Base-by-base conservation (phyloP, 768 basidiomycete species). In the Fomitopsis pulvina region DNA sequence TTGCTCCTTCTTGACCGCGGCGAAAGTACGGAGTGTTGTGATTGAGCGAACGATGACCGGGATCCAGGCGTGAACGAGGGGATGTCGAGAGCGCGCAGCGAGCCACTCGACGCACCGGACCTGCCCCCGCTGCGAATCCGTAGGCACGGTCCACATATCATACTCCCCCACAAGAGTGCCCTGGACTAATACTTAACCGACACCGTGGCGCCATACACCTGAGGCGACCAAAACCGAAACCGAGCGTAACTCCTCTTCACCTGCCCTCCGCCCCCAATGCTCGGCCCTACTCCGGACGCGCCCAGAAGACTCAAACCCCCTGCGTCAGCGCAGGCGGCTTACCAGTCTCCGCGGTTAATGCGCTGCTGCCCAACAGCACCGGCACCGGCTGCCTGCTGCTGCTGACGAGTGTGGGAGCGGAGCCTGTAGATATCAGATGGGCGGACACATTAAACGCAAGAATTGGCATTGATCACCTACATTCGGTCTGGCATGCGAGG, bases 321-420 rank as follows among this genome's bases (percentile, higher is more conserved):
- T 26, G 29, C 45, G 29, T 40, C 39, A 34, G 25, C 25, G 45
- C 46, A 48, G 56, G 48, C 16, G 48, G 53, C 65, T 66, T 69
- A 77, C 77, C 77, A 78, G 58, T 73, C 68, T 41, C 72, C 69
- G 52, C 69, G 67, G 41, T 66, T 54, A 43, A 64, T 50, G 48
- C 74, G 76, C 55, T 71, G 74, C 59, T 74, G 75, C 21, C 71
- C 73, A 29, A 71, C 68, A 26, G 70, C 69, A 58, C 72, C 71
- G 52, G 81, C 73, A 32, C 50, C 52, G 1, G 68, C 66, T 59
- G 83, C 83, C 64, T 87, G 85, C 57, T 59, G 58, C 58, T 59
- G 80, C 71, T 89, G 88, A 60, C 87, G 85, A 58, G 85, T 89
- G 74, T 88, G 87, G 53, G 88, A 91, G 60, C 88, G 87, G 59